Evolutionary conservation across 2,329 filamentous ascomycete species (phyloP).

Genomic region (Cladobotryum mycophilum): DNA sequence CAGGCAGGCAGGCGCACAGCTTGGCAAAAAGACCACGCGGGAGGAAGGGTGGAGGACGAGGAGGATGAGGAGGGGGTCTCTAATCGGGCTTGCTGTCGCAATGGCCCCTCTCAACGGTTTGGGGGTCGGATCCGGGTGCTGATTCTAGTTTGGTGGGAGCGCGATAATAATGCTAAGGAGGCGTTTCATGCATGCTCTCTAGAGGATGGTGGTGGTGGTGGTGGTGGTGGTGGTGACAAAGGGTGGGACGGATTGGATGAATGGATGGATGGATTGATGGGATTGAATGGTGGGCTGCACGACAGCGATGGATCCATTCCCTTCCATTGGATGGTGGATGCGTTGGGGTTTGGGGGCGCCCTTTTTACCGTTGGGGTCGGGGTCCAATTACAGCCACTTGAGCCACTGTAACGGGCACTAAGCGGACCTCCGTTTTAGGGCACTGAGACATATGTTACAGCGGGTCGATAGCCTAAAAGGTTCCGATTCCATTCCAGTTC

Average conservation of each 20-base stretch:
- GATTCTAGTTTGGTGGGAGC: neutral
- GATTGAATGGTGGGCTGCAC: neutral
- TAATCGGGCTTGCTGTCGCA: neutral
- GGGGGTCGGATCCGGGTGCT: neutral
- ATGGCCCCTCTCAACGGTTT: no score
- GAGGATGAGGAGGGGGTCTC: slow-evolving; percentile 2
- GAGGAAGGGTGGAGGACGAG: neutral
- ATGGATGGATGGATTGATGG: neutral
- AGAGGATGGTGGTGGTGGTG: neutral
- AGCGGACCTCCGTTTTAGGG: no score
- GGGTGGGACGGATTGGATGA: neutral
- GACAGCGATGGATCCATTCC: neutral
- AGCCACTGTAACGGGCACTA: no score
- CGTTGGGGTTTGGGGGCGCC: neutral
- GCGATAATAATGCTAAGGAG: neutral
- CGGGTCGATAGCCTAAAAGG: no score
- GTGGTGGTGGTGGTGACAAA: neutral
- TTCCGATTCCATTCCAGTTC: no score
- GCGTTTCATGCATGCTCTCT: neutral
- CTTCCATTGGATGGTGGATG: no score
- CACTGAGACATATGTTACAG: no score
- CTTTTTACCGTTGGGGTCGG: no score
- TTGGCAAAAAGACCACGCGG: neutral
- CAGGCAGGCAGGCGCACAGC: no score
- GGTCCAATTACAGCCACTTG: no score